Evolutionary conservation across 495 filamentous ascomycete genomes (phyloP), one percentile per base, ranked within the genome.

Genomic region (Sordaria brevicollis): DNA sequence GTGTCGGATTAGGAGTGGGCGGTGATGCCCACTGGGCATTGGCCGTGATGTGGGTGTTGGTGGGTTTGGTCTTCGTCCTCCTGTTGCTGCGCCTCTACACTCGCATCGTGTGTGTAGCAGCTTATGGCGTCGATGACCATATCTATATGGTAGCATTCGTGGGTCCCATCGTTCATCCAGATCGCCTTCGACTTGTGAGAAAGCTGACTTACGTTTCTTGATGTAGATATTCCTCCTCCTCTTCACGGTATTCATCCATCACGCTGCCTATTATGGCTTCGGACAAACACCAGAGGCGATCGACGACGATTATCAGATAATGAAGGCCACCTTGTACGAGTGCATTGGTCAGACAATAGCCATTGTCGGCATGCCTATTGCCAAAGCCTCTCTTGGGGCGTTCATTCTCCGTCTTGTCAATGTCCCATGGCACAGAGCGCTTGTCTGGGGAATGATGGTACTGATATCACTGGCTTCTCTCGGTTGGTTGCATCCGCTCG

Each of bases 101-200:
- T 5, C 76, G 77, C 25, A 68, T 77, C 66, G 71, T 74, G 19
- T 76, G 76, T 70, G 49, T 78, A 7, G 72, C 72, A 15, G 75
- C 76, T 19, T 71, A 77, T 67, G 77, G 77, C 71, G 65, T 72
- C 9, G 77, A 79, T 68, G 77, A 79, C 68, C 73, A 79, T 66
- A 73, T 79, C 71, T 79, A 79, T 68, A 33, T 71, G 21, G 62
- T 71, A 2, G 72, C 72, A 6, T 71, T 74, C n/a, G n/a, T n/a
- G n/a, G n/a, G n/a, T n/a, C n/a, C n/a, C n/a, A n/a, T n/a, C n/a
- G n/a, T n/a, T n/a, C n/a, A n/a, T n/a, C n/a, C n/a, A n/a, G n/a
- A n/a, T n/a, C n/a, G n/a, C n/a, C n/a, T n/a, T n/a, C n/a, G n/a
- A n/a, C n/a, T n/a, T n/a, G n/a, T n/a, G n/a, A n/a, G n/a, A n/a